Evolutionary conservation across 805 yeast species (phyloP).

Genomic region (Tetrapisispora arboricola): DNA sequence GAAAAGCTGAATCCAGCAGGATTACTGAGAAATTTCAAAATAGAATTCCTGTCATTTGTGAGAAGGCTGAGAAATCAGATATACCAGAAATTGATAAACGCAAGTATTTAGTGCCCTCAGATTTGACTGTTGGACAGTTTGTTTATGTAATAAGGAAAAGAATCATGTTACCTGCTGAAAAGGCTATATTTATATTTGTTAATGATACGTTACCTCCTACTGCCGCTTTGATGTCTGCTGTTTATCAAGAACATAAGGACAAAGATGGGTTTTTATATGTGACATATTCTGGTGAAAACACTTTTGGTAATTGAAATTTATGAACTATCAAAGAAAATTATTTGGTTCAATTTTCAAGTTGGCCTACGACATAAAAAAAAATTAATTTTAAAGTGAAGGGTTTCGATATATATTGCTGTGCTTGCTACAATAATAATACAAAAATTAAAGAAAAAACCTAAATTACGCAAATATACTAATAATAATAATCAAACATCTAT

Average conservation of each 20-base stretch:
- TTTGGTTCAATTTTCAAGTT: no score
- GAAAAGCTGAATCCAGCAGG: conserved; percentile 90
- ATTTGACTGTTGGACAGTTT: conserved; percentile 94
- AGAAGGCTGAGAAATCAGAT: conserved; percentile 92
- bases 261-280: conserved; percentile 96
- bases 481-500: no score
- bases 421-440: no score
- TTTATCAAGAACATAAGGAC: conserved; percentile 94
- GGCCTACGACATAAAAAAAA: no score
- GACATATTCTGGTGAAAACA: conserved; percentile 93
- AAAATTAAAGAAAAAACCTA: no score
- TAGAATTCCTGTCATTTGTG: conserved; percentile 93
- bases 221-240: conserved; percentile 89
- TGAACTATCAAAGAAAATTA: not conserved
- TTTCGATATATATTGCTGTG: no score
- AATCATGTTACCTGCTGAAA: conserved; percentile 89
- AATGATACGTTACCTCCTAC: conserved; percentile 97
- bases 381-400: not conserved
- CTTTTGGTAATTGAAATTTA: conserved; percentile 53
- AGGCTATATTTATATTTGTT: conserved; percentile 95
- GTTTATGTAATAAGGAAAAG: conserved; percentile 96
- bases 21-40: conserved; percentile 82
- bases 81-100: conserved; percentile 95
- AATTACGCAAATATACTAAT: no score
- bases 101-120: conserved; percentile 92